Conservation (phyloP, 2,329 filamentous ascomycete species). For the Penicillium capsulatum region DNA sequence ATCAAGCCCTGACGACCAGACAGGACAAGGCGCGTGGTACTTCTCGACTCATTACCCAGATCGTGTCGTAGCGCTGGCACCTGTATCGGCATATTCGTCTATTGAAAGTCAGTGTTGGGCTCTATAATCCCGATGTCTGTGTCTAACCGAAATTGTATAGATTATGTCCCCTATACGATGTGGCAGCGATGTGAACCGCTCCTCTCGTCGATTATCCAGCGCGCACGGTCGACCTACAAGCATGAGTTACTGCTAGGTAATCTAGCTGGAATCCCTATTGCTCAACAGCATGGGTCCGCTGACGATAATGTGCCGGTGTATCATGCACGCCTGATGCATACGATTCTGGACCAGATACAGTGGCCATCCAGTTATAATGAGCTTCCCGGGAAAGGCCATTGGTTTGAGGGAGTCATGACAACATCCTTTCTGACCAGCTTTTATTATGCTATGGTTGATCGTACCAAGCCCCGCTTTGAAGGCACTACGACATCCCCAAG, state of each 20-base stretch:
- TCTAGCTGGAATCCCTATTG: conserved; percentile 49
- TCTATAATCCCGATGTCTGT: no score
- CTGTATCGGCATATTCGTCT: conserved; percentile 56
- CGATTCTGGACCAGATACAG: conserved; percentile 45
- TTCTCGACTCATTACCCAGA: conserved; percentile 54
- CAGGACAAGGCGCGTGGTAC: conserved; percentile 56
- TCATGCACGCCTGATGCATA: conserved; percentile 53
- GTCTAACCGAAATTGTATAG: conserved; percentile 20
- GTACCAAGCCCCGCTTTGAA: background rate
- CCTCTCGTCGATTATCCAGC: conserved; percentile 46
- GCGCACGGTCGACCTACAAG: conserved; percentile 50
- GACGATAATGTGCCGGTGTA: conserved; percentile 59
- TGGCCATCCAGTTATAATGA: conserved; percentile 49
- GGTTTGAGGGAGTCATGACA: conserved; percentile 54
- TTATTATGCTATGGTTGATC: conserved; percentile 36
- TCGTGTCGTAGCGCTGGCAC: conserved; percentile 53
- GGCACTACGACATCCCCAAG: no score
- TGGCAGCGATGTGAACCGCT: conserved; percentile 54
- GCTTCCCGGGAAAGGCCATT: conserved; percentile 49
- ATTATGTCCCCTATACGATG: conserved; percentile 56
- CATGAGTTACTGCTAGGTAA: conserved; percentile 55
- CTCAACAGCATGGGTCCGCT: conserved; percentile 54
- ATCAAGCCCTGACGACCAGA: no score
- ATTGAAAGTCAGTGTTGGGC: conserved; percentile 44
- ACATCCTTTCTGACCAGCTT: conserved; percentile 48